phyloP scores from a whole-genome alignment of 176 grass and related monocot species.

The Lolium perenne region DNA sequence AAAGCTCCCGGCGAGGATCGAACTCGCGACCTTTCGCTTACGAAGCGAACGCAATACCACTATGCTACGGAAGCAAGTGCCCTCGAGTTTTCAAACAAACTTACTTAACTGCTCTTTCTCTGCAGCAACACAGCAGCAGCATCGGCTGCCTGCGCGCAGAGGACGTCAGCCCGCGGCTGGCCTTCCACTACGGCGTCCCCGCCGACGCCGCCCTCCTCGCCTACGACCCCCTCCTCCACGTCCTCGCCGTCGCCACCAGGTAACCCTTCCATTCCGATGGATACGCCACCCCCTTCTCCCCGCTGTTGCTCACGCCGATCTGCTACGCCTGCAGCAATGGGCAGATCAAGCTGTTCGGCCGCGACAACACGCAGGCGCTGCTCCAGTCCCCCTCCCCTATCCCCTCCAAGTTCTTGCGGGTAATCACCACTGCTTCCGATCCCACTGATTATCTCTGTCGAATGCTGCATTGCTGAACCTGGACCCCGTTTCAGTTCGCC shows the following conservation, averaged over 20 bases:
- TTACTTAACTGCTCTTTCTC: rapidly evolving
- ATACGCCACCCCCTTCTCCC: neutral
- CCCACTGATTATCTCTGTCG: neutral
- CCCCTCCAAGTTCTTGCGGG: conserved; percentile 76
- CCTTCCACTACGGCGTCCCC: conserved; percentile 91
- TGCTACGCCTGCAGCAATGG: conserved; percentile 66
- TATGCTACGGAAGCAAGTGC: conserved; percentile 56
- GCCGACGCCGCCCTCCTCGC: conserved; percentile 64
- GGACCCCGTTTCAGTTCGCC: conserved; percentile 66
- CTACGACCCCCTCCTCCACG: conserved; percentile 72
- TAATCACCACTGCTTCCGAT: conserved; percentile 23
- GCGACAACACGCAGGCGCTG: conserved; percentile 89
- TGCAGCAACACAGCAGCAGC: neutral
- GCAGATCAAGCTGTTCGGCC: conserved; percentile 89
- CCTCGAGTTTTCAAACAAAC: rapidly evolving
- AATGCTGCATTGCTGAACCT: neutral
- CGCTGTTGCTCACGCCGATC: neutral
- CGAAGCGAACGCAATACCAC: conserved; percentile 88
- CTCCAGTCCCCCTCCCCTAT: conserved; percentile 62
- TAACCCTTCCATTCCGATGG: conserved; percentile 23
- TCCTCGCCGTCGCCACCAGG: conserved; percentile 82
- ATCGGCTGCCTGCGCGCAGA: conserved; percentile 61
- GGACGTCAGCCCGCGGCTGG: conserved; percentile 76
- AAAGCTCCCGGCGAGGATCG: conserved; percentile 89
- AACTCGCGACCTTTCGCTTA: conserved; percentile 97